Percentiles rank a stretch among this genome's conserved stretches.
Conservation (phyloP, 257 asterid genomes). For the Linderniella brevidens region DNA sequence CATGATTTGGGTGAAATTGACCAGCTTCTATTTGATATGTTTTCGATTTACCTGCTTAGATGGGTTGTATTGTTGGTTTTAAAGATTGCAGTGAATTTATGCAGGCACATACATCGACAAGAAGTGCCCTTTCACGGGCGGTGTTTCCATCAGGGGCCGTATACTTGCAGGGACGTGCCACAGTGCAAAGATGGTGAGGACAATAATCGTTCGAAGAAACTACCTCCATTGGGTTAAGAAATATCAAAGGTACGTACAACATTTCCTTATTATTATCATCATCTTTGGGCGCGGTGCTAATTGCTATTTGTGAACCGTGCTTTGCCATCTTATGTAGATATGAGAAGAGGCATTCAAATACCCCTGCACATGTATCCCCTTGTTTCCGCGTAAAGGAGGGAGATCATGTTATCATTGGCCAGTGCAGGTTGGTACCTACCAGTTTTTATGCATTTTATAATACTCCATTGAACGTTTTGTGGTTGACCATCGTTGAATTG, state of each 20-base stretch:
- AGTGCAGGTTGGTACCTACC: conserved; percentile 18
- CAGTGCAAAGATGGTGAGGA: conserved; percentile 78
- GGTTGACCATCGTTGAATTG: not conserved
- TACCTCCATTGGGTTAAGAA: conserved; percentile 71
- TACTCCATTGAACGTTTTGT: no score
- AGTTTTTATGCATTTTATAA: no score
- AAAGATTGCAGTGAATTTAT: not conserved
- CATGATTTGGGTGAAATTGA: no score
- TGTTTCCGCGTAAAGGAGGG: not conserved
- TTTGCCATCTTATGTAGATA: conserved; percentile 11
- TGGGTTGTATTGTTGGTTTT: no score
- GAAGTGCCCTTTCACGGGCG: conserved; percentile 73
- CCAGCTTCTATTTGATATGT: no score
- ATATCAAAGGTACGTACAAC: conserved; percentile 38
- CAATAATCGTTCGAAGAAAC: conserved; percentile 57
- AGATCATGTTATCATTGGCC: conserved; percentile 13
- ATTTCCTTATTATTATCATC: not conserved
- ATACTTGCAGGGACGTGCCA: conserved; percentile 78
- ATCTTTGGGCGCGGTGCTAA: no score
- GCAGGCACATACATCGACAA: conserved; percentile 65
- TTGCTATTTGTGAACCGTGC: not conserved
- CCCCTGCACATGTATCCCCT: conserved; percentile 24
- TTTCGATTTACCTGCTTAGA: no score
- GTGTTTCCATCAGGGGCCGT: conserved; percentile 76
- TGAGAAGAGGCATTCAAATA: conserved; percentile 30